phyloP scores from a whole-genome alignment of 805 yeast genomes.

The Cyberlindnera misumaiensis region DNA sequence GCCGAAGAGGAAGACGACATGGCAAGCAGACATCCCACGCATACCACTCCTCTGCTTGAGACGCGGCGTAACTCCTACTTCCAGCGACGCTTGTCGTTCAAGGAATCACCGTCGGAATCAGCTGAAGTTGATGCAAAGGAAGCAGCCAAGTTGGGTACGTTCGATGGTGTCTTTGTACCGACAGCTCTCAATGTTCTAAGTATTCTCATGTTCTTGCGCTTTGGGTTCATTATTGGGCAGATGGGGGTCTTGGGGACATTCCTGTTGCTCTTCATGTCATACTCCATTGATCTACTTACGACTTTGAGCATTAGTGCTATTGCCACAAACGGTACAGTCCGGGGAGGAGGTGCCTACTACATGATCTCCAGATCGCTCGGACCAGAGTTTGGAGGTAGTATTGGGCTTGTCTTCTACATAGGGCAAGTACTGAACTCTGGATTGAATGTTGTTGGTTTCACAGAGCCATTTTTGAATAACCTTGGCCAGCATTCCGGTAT shows the following conservation, averaged over 20 bases:
- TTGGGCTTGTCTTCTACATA: conserved; percentile 87
- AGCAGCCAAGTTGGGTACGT: conserved; percentile 59
- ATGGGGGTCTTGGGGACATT: conserved; percentile 82
- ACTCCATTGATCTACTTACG: conserved; percentile 75
- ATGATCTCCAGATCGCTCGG: conserved; percentile 95
- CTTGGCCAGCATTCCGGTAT: conserved; percentile 61
- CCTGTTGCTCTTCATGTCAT: conserved; percentile 61
- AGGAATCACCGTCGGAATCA: conserved; percentile 7
- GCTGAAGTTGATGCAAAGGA: not conserved
- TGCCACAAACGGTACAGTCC: conserved; percentile 94
- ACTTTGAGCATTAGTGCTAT: conserved; percentile 90
- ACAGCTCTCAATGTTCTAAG: conserved; percentile 89
- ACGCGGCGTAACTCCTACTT: conserved; percentile 7
- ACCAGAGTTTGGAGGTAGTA: conserved; percentile 97
- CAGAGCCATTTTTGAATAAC: conserved; percentile 81
- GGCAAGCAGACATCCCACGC: conserved; percentile 18
- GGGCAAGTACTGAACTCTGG: conserved; percentile 93
- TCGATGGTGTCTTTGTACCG: conserved; percentile 89
- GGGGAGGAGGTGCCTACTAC: conserved; percentile 98
- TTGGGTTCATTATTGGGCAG: conserved; percentile 93
- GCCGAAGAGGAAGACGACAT: too few species aligned
- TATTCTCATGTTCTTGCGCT: conserved; percentile 89
- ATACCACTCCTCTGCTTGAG: conserved; percentile 24
- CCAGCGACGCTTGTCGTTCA: conserved; percentile 14
- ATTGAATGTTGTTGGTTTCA: conserved; percentile 90